A percentile compares a stretch with the other conserved stretches of the same genome.
Evolutionary conservation across 352 stramenopile genomes (phyloP).

Genomic region (Globisporangium ultimum): DNA sequence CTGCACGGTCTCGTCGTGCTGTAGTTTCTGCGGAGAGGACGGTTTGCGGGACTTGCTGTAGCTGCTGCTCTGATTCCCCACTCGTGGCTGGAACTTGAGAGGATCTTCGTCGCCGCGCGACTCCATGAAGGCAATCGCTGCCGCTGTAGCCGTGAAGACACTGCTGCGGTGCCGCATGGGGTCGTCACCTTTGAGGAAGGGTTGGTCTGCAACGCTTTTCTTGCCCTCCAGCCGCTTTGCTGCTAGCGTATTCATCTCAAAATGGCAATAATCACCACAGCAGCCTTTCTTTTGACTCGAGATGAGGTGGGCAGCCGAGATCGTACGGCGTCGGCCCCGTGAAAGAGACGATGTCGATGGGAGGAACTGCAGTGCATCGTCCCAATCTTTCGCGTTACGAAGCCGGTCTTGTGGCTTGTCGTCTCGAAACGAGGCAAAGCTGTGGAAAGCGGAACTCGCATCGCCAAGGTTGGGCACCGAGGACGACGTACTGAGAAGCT

Average conservation of each 20-base stretch:
- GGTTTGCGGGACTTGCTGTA: slow-evolving; percentile 16
- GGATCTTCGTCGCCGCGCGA: slow-evolving; percentile 26
- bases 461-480: slow-evolving; percentile 23
- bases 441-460: not conserved
- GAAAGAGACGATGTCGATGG: slow-evolving; percentile 49
- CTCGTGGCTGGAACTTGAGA: slow-evolving; percentile 9
- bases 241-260: slow-evolving; percentile 37
- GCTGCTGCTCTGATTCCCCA: slow-evolving; percentile 26
- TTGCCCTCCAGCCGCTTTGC: slow-evolving; percentile 37
- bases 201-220: slow-evolving; percentile 15
- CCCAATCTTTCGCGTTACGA: slow-evolving; percentile 34
- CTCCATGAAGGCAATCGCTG: slow-evolving; percentile 54
- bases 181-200: slow-evolving; percentile 10
- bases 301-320: slow-evolving; percentile 61
- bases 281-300: slow-evolving; percentile 77
- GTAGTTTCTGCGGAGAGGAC: slow-evolving; percentile 12
- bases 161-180: slow-evolving; percentile 36
- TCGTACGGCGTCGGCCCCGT: slow-evolving; percentile 38
- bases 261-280: slow-evolving; percentile 62
- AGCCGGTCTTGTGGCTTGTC: slow-evolving; percentile 30
- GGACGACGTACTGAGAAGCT: slow-evolving; percentile 27
- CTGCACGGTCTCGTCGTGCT: slow-evolving; percentile 12
- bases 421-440: slow-evolving; percentile 39
- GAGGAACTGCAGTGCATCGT: slow-evolving; percentile 56
- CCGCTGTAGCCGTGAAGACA: slow-evolving; percentile 42